phyloP scores from a whole-genome alignment of 2,329 filamentous ascomycete genomes.

The Penicillium sp. region DNA sequence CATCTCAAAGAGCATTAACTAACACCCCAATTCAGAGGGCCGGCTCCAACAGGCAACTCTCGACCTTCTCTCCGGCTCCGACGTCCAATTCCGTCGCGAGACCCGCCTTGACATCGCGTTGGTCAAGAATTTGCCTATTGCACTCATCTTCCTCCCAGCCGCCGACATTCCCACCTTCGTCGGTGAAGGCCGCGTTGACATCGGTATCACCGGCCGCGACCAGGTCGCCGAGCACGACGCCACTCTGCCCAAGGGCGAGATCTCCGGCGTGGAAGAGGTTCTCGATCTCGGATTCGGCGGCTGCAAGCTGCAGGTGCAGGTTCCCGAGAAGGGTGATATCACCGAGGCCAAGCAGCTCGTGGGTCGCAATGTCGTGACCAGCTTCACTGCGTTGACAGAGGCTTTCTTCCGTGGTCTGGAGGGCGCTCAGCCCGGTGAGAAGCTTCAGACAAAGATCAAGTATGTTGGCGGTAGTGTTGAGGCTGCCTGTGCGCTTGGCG shows the following conservation, averaged over 20 bases:
- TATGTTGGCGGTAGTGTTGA: slow-evolving; percentile 96
- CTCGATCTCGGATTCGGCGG: slow-evolving; percentile 86
- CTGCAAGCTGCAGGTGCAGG: slow-evolving; percentile 96
- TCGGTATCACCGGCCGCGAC: slow-evolving; percentile 92
- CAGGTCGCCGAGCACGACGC: slow-evolving; percentile 90
- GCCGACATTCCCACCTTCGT: slow-evolving; percentile 98
- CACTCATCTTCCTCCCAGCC: slow-evolving; percentile 93
- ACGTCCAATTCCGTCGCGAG: slow-evolving; percentile 95
- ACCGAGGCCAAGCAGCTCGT: slow-evolving; percentile 71
- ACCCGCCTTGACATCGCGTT: slow-evolving; percentile 94
- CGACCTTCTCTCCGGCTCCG: slow-evolving; percentile 86
- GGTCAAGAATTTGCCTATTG: slow-evolving; percentile 93
- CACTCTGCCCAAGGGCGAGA: slow-evolving; percentile 35
- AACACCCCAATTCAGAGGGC: slow-evolving; percentile 64
- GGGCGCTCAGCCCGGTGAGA: slow-evolving; percentile 30
- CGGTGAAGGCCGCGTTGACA: slow-evolving; percentile 85
- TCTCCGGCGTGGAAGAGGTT: slow-evolving; percentile 72
- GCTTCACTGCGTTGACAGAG: slow-evolving; percentile 81
- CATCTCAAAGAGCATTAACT: slow-evolving; percentile 12
- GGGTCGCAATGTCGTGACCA: slow-evolving; percentile 91
- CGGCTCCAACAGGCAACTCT: slow-evolving; percentile 84
- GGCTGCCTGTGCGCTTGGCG: slow-evolving; percentile 89
- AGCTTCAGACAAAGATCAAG: slow-evolving; percentile 79
- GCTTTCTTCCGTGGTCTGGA: slow-evolving; percentile 84
- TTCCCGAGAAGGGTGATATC: slow-evolving; percentile 78